Conservation (phyloP, 2,329 filamentous ascomycete species). For the Ophiostoma australiae region DNA sequence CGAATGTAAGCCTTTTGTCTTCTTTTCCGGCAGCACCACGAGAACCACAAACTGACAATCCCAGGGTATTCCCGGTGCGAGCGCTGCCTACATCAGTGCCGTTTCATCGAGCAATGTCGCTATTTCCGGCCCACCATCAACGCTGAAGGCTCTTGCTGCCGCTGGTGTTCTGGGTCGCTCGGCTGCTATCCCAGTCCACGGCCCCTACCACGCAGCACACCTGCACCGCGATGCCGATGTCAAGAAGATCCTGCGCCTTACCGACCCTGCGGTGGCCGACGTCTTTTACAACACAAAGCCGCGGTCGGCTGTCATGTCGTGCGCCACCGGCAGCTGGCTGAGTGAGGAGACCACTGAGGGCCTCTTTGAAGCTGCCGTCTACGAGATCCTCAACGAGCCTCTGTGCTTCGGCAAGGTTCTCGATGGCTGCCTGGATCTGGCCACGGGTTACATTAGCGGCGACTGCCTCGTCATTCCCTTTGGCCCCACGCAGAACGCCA, state of each 20-base stretch:
- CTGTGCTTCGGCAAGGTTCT: conserved; percentile 47
- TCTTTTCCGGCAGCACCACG: neutral
- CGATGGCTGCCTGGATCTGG: conserved; percentile 43
- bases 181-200: conserved; percentile 50
- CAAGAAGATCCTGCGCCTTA: conserved; percentile 43
- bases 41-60: neutral
- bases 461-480: conserved; percentile 46
- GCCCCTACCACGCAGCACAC: conserved; percentile 54
- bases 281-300: conserved; percentile 42
- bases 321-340: conserved; percentile 44
- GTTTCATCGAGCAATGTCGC: conserved; percentile 46
- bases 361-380: conserved; percentile 42
- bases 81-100: conserved; percentile 51
- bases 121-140: conserved; percentile 51
- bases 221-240: conserved; percentile 45
- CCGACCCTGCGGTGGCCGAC: conserved; percentile 38
- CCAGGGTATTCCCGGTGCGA: conserved; percentile 42
- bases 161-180: conserved; percentile 40
- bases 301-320: conserved; percentile 48
- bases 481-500: conserved; percentile 47
- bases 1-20: conserved; percentile 40
- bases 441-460: conserved; percentile 38
- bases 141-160: conserved; percentile 42
- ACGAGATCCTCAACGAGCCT: conserved; percentile 48
- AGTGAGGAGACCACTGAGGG: conserved; percentile 38